phyloP scores from a whole-genome alignment of 2,329 filamentous ascomycete species.

The Nemania abortiva region DNA sequence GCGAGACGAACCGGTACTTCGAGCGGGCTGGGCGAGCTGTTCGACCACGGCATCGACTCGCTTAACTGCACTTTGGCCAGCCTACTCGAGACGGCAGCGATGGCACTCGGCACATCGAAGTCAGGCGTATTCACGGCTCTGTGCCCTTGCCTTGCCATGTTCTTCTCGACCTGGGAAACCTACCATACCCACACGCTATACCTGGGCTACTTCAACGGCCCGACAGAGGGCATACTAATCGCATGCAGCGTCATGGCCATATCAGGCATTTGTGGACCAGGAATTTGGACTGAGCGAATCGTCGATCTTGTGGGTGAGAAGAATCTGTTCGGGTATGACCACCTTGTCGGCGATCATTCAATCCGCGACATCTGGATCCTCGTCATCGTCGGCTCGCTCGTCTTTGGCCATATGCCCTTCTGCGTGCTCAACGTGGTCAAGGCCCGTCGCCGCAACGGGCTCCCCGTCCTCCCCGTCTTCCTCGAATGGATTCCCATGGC shows the following conservation, averaged over 20 bases:
- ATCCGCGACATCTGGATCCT: conserved; percentile 90
- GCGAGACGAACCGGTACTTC: conserved; percentile 94
- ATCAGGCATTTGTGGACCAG: conserved; percentile 88
- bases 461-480: conserved; percentile 85
- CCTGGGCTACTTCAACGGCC: conserved; percentile 95
- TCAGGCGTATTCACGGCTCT: conserved; percentile 92
- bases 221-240: conserved; percentile 93
- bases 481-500: conserved; percentile 94
- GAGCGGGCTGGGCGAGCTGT: conserved; percentile 93
- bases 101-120: conserved; percentile 87
- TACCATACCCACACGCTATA: conserved; percentile 99
- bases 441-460: conserved; percentile 77
- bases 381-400: conserved; percentile 73
- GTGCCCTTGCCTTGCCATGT: conserved; percentile 95
- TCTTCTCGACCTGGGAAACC: conserved; percentile 99
- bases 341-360: conserved; percentile 76
- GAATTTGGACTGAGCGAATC: conserved; percentile 85
- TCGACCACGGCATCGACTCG: conserved; percentile 98
- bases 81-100: conserved; percentile 89
- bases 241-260: conserved; percentile 87
- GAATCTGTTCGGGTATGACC: conserved; percentile 64
- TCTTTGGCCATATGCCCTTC: conserved; percentile 83
- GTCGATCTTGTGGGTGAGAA: conserved; percentile 74
- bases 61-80: conserved; percentile 96
- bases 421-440: conserved; percentile 88